These are phyloP conservation scores for Cercospora beticola DNA, from an alignment of 2,329 filamentous ascomycete genomes.

Conservation along the genomic window DNA sequence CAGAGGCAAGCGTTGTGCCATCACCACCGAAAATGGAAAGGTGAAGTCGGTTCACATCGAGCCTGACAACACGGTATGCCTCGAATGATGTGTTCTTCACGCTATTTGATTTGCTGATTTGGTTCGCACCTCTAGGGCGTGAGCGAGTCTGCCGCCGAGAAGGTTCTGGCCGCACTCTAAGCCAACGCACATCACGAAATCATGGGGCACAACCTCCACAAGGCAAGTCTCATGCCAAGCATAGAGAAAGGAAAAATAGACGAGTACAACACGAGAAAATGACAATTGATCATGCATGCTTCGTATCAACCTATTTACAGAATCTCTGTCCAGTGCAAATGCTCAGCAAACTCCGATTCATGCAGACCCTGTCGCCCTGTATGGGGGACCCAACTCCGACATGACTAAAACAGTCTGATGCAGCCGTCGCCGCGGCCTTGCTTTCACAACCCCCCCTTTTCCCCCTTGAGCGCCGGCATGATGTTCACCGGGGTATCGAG, in stretches of 20 bases:
- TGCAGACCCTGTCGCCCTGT: neutral
- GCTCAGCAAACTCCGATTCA: constrained; percentile 6
- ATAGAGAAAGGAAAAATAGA: constrained; percentile 3
- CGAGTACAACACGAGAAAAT: neutral
- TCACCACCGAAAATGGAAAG: constrained; percentile 80
- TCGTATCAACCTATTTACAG: constrained; percentile 5
- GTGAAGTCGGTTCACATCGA: constrained; percentile 80
- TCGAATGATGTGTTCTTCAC: neutral
- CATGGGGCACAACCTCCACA: neutral
- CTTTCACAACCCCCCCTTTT: neutral
- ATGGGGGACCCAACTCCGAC: constrained; percentile 6
- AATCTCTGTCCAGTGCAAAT: constrained; percentile 8
- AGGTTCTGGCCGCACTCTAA: constrained; percentile 11
- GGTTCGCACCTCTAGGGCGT: neutral
- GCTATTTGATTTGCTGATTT: neutral
- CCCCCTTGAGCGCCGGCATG: constrained; percentile 17
- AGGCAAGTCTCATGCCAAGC: neutral
- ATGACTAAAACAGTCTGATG: constrained; percentile 12
- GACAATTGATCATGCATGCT: neutral
- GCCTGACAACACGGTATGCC: constrained; percentile 57
- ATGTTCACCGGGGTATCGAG: constrained; percentile 24
- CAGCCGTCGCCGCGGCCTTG: constrained; percentile 18
- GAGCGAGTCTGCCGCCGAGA: constrained; percentile 16
- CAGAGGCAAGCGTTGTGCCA: constrained; percentile 83
- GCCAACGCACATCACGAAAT: neutral